These are phyloP conservation scores for Claviceps quebecensis DNA, from an alignment of 2,329 filamentous ascomycete species.

Conservation along the genomic window DNA sequence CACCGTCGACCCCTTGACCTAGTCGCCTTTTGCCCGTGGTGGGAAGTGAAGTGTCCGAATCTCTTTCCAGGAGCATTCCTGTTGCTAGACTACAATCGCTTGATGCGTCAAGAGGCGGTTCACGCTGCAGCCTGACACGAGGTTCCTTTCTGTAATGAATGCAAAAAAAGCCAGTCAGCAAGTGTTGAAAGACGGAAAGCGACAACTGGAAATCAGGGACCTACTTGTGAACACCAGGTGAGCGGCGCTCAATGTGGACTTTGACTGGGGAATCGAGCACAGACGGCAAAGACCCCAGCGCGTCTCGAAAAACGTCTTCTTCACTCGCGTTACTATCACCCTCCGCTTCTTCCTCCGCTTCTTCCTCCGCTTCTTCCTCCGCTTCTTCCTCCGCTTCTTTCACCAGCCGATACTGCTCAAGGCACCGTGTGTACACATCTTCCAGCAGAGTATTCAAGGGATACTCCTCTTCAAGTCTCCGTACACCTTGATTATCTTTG, in stretches of 20 bases:
- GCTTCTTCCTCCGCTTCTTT: neutral
- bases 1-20: neutral
- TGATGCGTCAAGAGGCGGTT: neutral
- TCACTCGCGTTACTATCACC: neutral
- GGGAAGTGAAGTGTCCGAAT: neutral
- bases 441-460: constrained; percentile 9
- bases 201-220: neutral
- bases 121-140: neutral
- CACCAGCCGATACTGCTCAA: constrained; percentile 7
- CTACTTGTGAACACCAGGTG: neutral
- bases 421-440: constrained; percentile 10
- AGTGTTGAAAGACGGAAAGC: neutral
- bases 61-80: neutral
- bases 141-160: neutral
- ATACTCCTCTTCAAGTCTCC: constrained; percentile 9
- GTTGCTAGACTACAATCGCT: neutral
- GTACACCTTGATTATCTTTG: constrained; percentile 5
- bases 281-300: neutral
- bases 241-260: neutral
- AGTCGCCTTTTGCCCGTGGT: neutral
- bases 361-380: too few relatives aligned
- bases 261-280: neutral
- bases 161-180: neutral
- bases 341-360: neutral
- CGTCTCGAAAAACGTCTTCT: neutral